Conservation (phyloP, 2,329 filamentous ascomycete species). For the Penicillium italicum region DNA sequence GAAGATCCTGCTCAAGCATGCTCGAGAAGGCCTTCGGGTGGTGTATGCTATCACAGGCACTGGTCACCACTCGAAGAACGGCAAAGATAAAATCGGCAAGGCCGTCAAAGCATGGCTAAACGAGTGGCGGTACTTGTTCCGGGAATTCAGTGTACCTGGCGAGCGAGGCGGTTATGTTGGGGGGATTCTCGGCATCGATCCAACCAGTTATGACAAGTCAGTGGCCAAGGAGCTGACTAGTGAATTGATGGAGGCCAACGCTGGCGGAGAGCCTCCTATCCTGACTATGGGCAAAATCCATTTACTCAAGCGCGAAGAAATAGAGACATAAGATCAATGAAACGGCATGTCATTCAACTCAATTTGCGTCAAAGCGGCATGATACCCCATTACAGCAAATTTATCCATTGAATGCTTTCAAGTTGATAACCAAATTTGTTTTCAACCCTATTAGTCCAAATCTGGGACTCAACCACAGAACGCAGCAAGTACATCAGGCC, state of each 20-base stretch:
- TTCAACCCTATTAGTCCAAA: neutral
- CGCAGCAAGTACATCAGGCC: neutral
- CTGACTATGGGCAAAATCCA: conserved; percentile 45
- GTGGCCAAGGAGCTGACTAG: conserved; percentile 28
- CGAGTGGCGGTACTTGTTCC: conserved; percentile 92
- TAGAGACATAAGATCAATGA: conserved; percentile 29
- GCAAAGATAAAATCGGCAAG: conserved; percentile 97
- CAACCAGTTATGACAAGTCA: conserved; percentile 54
- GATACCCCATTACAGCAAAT: conserved; percentile 16
- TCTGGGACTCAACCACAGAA: neutral
- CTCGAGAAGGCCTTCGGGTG: conserved; percentile 62
- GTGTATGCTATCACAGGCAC: conserved; percentile 97
- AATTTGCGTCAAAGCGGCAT: conserved; percentile 12
- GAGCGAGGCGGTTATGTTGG: conserved; percentile 75
- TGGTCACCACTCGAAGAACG: conserved; percentile 96
- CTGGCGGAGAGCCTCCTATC: conserved; percentile 26
- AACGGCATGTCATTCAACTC: conserved; percentile 6
- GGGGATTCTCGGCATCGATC: conserved; percentile 62
- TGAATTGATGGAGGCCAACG: conserved; percentile 19
- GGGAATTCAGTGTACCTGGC: conserved; percentile 94
- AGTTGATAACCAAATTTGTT: neutral
- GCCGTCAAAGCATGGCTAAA: conserved; percentile 86
- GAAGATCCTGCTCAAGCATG: conserved; percentile 79
- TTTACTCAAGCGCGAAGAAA: conserved; percentile 45
- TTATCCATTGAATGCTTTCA: neutral